phyloP scores from a whole-genome alignment of 371 early-diverging fungal genomes.

The Mucor ambiguus region DNA sequence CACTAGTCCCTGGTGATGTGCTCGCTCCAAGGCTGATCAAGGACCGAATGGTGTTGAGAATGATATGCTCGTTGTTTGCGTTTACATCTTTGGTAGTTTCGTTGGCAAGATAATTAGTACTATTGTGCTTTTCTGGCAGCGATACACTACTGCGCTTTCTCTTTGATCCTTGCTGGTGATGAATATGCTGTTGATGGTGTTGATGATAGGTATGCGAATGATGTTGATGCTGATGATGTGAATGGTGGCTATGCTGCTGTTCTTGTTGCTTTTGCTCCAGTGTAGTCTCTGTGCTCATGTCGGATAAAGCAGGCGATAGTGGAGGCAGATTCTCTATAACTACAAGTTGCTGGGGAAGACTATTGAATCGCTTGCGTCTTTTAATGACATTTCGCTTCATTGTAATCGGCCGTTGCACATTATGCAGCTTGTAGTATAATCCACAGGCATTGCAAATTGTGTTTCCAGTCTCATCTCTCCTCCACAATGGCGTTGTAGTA shows the following conservation, averaged over 20 bases:
- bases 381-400: constrained; percentile 85
- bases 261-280: not conserved
- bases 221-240: not conserved
- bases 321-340: constrained; percentile 10
- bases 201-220: not conserved
- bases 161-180: not conserved
- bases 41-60: constrained; percentile 9
- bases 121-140: not conserved
- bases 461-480: constrained; percentile 77
- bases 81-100: not conserved
- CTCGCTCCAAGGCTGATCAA: constrained; percentile 1
- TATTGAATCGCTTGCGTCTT: constrained; percentile 69
- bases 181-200: not conserved
- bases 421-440: constrained; percentile 82
- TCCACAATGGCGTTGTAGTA: constrained; percentile 88
- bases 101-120: not conserved
- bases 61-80: constrained; percentile 7
- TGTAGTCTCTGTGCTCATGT: not conserved
- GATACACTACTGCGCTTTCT: not conserved
- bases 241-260: not conserved
- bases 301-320: constrained; percentile 5
- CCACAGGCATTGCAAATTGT: constrained; percentile 89
- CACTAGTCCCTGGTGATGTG: not conserved
- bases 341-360: constrained; percentile 14
- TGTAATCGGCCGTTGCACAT: constrained; percentile 69